A percentile compares a stretch with the other conserved stretches of the same genome.
These are phyloP conservation scores for Saitozyma sp. DNA, from an alignment of 768 basidiomycete species.

Conservation along the genomic window DNA sequence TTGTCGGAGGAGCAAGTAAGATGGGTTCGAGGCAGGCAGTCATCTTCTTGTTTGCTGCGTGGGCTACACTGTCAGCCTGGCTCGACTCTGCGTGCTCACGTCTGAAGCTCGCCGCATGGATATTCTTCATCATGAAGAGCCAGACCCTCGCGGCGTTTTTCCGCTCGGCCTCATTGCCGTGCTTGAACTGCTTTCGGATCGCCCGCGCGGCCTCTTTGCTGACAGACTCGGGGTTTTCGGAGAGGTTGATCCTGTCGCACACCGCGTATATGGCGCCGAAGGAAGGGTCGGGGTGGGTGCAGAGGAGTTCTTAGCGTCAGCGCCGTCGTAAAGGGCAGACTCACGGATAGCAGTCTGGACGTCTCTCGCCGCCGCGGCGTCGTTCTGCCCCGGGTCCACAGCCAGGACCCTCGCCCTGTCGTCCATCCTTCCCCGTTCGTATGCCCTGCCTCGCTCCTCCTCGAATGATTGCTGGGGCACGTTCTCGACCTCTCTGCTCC, in stretches of 20 bases:
- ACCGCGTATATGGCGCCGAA: constrained; percentile 80
- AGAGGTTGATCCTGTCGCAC: constrained; percentile 72
- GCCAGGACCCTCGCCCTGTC: constrained; percentile 9
- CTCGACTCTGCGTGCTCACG: constrained; percentile 34
- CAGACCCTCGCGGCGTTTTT: constrained; percentile 58
- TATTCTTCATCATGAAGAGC: constrained; percentile 87
- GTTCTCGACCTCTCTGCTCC: not conserved
- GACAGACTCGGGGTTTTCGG: constrained; percentile 61
- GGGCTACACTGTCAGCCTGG: constrained; percentile 15
- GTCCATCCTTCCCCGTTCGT: constrained; percentile 1
- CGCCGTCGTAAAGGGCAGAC: constrained; percentile 40
- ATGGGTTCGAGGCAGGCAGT: constrained; percentile 28
- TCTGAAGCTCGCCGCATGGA: constrained; percentile 67
- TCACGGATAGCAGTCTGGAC: constrained; percentile 42
- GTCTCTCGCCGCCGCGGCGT: constrained; percentile 18
- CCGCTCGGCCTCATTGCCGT: constrained; percentile 34
- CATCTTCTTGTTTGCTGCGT: constrained; percentile 41
- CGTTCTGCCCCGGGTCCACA: constrained; percentile 3
- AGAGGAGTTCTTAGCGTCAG: constrained; percentile 56
- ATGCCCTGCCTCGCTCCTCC: not conserved
- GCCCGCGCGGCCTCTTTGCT: constrained; percentile 84
- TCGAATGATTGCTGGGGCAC: not conserved
- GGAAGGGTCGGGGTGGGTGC: constrained; percentile 31
- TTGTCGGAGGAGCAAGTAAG: constrained; percentile 28
- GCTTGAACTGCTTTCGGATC: constrained; percentile 80